A percentile compares a stretch with the other conserved stretches of the same genome.
These are phyloP conservation scores for Dalechampia spathulata DNA, from an alignment of 441 rosid species.

Conservation along the genomic window DNA sequence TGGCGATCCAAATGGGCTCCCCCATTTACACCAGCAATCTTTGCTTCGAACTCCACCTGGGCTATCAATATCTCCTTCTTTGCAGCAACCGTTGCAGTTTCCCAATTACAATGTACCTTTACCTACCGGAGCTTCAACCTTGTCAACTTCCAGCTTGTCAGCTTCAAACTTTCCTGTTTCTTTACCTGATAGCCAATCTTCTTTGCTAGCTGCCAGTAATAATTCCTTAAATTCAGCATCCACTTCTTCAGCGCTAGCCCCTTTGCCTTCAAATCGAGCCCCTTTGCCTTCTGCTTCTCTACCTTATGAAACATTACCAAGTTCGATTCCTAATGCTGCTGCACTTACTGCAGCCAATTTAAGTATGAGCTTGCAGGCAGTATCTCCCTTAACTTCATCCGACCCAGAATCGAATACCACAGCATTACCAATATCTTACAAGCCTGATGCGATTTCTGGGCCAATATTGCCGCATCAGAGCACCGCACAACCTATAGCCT, in stretches of 20 bases:
- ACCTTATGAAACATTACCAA: slow-evolving; percentile 49
- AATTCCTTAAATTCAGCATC: slow-evolving; percentile 23
- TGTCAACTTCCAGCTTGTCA: slow-evolving; percentile 18
- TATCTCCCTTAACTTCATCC: slow-evolving; percentile 39
- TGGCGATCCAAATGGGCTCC: slow-evolving; percentile 64
- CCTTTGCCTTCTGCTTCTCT: slow-evolving; percentile 43
- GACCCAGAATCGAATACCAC: slow-evolving; percentile 37
- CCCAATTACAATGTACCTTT: slow-evolving; percentile 54
- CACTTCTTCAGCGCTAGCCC: slow-evolving; percentile 23
- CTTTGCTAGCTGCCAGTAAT: slow-evolving; percentile 34
- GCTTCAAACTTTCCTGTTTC: slow-evolving; percentile 18
- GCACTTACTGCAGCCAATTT: slow-evolving; percentile 39
- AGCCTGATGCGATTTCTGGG: slow-evolving; percentile 36
- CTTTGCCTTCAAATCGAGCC: slow-evolving; percentile 36
- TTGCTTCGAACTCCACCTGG: slow-evolving; percentile 73
- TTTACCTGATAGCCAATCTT: slow-evolving; percentile 49
- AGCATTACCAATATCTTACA: slow-evolving; percentile 32
- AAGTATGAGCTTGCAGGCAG: slow-evolving; percentile 36
- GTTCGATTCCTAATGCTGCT: slow-evolving; percentile 34
- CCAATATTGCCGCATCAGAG: slow-evolving; percentile 36
- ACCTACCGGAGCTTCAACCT: slow-evolving; percentile 39
- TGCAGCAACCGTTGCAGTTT: slow-evolving; percentile 70
- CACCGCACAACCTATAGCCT: slow-evolving; percentile 33
- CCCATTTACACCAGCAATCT: slow-evolving; percentile 77
- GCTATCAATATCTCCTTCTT: slow-evolving; percentile 51